Base-by-base conservation (phyloP, 345 rosid species). In the Gossypium mustelinum region DNA sequence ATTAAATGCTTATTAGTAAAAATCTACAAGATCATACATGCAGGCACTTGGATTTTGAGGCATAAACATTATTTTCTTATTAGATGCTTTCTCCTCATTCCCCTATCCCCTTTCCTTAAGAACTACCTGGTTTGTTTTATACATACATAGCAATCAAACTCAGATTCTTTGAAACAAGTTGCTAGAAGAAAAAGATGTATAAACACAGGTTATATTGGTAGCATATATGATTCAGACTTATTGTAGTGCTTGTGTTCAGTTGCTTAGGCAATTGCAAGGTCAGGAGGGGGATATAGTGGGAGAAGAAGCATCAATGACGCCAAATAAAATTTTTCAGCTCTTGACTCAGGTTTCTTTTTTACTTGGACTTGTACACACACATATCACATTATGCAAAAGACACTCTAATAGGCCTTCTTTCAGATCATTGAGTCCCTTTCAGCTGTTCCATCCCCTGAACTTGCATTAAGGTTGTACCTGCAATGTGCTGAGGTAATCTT, bases 401-500 rank as follows among this genome's bases (percentile, higher is more conserved):
- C 43, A 67, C 63, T 34, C 66, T 34, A 7, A 61, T 70, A 18
- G 50, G 65, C 76, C 51, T 73, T 63, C 68, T 34, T 76, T 20
- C 90, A 92, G 98, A 87, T 84, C 64, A 82, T 94, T 39, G 97
- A 94, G 82, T 87, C 79, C 48, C 88, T 94, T 73, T 85, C 86
- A 57, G 79, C 82, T 72, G 85, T 90, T 77, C 90, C 92, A 63
- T 85, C 87, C 13, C 94, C 97, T 79, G 98, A 94, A 82, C 76
- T 90, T 78, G 97, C 96, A 61, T 84, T 94, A 74, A 81, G 93
- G 79, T 79, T 94, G 80, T 90, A 89, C 81, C 87, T 94, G 69
- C 90, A 92, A 62, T 92, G 98, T 80, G 97, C 94, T 59, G 97
- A 94, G 97, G 97, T 94, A 88, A 78, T 56, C 73, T 62, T 50